These are phyloP conservation scores for Pythium dissimile DNA, from an alignment of 352 stramenopile species.

Conservation along the genomic window DNA sequence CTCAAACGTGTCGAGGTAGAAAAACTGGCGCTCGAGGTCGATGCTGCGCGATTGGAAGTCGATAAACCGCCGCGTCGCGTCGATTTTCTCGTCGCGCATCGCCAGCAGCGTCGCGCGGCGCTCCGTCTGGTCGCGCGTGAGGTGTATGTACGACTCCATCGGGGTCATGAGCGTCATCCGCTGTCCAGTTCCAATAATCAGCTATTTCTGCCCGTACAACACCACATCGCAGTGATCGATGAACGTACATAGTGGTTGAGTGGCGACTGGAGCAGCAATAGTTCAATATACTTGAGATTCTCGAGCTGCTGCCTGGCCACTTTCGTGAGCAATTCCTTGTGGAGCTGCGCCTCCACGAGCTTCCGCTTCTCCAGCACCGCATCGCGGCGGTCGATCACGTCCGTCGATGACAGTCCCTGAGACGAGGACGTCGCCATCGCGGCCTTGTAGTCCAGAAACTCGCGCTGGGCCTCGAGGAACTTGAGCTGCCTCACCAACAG, in stretches of 20 bases:
- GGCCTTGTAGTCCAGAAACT: slow-evolving; percentile 51
- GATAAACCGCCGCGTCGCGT: slow-evolving; percentile 35
- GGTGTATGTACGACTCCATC: slow-evolving; percentile 62
- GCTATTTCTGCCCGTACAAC: background rate
- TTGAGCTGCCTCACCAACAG: slow-evolving; percentile 41
- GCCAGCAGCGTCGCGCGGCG: slow-evolving; percentile 37
- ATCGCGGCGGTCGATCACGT: slow-evolving; percentile 6
- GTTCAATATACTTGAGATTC: slow-evolving; percentile 37
- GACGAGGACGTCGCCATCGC: slow-evolving; percentile 6
- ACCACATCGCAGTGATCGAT: background rate
- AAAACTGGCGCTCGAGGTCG: slow-evolving; percentile 51
- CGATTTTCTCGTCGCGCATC: slow-evolving; percentile 52
- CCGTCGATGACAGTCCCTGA: background rate
- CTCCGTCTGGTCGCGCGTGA: slow-evolving; percentile 34
- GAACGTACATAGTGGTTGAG: slow-evolving; percentile 50
- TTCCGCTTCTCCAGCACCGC: slow-evolving; percentile 25
- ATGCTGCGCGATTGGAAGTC: slow-evolving; percentile 46
- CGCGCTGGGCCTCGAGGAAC: slow-evolving; percentile 54
- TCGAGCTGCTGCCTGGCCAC: slow-evolving; percentile 36
- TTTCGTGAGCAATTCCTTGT: slow-evolving; percentile 32
- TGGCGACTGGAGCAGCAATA: slow-evolving; percentile 38
- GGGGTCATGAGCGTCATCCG: slow-evolving; percentile 60
- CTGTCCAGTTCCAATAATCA: too few relatives aligned
- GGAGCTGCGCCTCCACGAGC: slow-evolving; percentile 25
- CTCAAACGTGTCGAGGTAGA: slow-evolving; percentile 64